Conservation (phyloP, 2,329 filamentous ascomycete genomes). For the Laburnicola sp. region DNA sequence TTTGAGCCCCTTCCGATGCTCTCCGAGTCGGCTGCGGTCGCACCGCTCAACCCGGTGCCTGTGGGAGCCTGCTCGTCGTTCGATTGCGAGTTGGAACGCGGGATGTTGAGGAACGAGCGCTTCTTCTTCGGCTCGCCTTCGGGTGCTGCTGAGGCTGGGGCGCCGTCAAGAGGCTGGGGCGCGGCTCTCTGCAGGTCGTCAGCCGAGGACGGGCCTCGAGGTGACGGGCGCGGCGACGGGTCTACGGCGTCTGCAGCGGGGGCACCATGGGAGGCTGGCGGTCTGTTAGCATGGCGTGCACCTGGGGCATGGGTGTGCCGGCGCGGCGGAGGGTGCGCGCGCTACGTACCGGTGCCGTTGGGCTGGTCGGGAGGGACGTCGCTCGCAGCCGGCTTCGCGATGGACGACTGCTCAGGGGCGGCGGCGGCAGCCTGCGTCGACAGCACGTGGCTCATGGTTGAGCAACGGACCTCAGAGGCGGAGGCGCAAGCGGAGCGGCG, state of each 20-base stretch:
- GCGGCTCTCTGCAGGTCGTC: constrained; percentile 22
- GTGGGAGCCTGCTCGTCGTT: constrained; percentile 40
- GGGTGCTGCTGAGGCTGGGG: constrained; percentile 13
- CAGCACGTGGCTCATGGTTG: constrained; percentile 44
- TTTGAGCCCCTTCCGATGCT: constrained; percentile 51
- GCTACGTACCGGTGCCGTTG: constrained; percentile 42
- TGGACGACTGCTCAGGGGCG: constrained; percentile 28
- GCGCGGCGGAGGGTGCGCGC: not conserved
- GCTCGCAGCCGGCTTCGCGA: constrained; percentile 32
- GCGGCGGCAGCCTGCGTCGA: constrained; percentile 30
- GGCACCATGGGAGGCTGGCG: constrained; percentile 17
- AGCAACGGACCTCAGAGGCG: constrained; percentile 25
- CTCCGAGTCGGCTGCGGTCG: constrained; percentile 51
- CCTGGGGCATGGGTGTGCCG: not conserved
- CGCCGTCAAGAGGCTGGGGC: constrained; percentile 20
- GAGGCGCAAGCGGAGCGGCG: constrained; percentile 22
- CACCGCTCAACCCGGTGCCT: constrained; percentile 48
- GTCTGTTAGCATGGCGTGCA: constrained; percentile 15
- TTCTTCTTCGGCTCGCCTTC: constrained; percentile 41
- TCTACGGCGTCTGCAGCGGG: constrained; percentile 22
- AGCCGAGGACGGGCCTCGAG: constrained; percentile 26
- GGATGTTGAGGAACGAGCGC: constrained; percentile 43
- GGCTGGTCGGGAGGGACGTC: constrained; percentile 30
- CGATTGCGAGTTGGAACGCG: constrained; percentile 35
- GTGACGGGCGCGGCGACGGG: constrained; percentile 28